Base-by-base conservation (phyloP, 805 yeast genomes). In the Metschnikowia borealis region DNA sequence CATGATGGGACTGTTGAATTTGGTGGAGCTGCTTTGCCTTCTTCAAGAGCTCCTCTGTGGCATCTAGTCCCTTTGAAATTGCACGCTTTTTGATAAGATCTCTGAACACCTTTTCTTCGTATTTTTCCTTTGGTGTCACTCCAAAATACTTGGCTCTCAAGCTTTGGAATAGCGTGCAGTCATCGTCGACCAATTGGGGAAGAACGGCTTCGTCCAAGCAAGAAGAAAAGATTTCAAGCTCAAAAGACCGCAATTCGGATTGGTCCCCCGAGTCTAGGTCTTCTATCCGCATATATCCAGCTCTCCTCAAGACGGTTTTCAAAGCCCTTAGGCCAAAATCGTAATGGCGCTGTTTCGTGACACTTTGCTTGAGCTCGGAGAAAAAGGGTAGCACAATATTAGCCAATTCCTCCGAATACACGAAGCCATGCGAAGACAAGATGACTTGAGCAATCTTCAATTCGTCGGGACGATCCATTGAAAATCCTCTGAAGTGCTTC, bases 281-380 rank as follows among this genome's bases (percentile, higher is more conserved):
- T 29, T 44, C 78, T 63, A 50, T 67, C 72, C 8, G 39, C 46
- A 79, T 56, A 14, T 61, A 54, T 2, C 89, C 88, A 55, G 91
- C 83, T 48, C 77, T 78, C 7, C 71, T 66, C 15, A 92, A 64
- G 0, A 84, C 80, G 36, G 82, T 75, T 60, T 91, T 92, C 50
- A 92, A 64, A 0, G 96, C 84, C 52, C 98, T 75, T 39, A 92
- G 68, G 0, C 97, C 96, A 76, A 92, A 92, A 60, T 92, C 97
- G 58, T 92, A 92, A 62, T 92, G 97, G 4, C 65, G 61, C 60
- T 89, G 96, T 0, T 53, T 20, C 0, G 87, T 74, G 11, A 81
- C 65, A 0, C 51, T 45, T 0, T 14, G n/a, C 2, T 64, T 60
- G n/a, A 92, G 62, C 1, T 61, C 62, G 0, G 53, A 53, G 54